Evolutionary conservation across 208 protist genomes (phyloP), one percentile per base, ranked within the genome.

Genomic region (Acanthamoeba sp.): DNA sequence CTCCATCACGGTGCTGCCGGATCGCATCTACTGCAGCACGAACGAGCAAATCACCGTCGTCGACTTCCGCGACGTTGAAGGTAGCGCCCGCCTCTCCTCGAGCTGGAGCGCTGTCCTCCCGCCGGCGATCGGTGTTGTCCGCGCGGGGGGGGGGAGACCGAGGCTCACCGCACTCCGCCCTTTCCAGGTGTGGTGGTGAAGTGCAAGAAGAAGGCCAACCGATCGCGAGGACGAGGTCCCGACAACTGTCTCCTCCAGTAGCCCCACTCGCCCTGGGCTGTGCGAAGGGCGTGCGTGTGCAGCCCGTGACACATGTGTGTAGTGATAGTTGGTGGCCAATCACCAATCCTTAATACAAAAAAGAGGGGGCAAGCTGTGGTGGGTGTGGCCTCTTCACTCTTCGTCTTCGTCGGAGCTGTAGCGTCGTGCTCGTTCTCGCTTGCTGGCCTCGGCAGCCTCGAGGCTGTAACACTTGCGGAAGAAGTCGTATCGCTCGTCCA

Each of bases 401-500:
- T 87, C 78, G 45, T 87, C 78, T 38, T 59, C 78, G 78, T 59
- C 38, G 3, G 48, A 20, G 48, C 38, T 32, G 14, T 29, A n/a
- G 78, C 9, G 10, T 16, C 45, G 38, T 45, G 45, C 9, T 2
- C 29, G 38, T 14, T 38, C 48, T 1, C 27, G 36, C 38, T 78
- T 87, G 78, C 78, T 40, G 20, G 45, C 29, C 78, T 87, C 78
- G 22, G 20, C 45, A 4, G 29, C 29, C 45, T 87, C 78, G n/a
- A 62, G 40, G 1, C 27, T 62, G 38, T 36, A 32, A 34, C 78
- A 87, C 42, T 87, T 32, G 7, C 78, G 38, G 78, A 87, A 87
- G 78, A 87, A 87, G 78, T 87, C 42, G 45, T 87, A 87, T 87
- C 78, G 78, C 45, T 87, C 78, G 18, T 87, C 78, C 42, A 87